Conservation (phyloP, 164 flowering plant genomes). For the Magnolia officinalis region DNA sequence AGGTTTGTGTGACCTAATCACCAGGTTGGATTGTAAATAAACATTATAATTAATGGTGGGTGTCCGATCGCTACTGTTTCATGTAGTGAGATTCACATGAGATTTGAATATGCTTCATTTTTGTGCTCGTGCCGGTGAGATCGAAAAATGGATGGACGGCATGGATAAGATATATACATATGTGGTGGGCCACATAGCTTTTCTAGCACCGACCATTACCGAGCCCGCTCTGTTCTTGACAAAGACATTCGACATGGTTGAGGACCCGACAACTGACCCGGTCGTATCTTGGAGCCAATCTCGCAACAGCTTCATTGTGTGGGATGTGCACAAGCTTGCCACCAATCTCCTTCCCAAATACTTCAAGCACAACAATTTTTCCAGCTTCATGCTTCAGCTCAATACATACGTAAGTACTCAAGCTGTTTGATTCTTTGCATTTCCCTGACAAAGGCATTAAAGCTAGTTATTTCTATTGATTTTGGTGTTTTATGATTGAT, state of each 20-base stretch:
- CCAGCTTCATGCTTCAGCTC: conserved; percentile 75
- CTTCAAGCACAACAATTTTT: conserved; percentile 76
- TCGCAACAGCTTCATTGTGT: conserved; percentile 51
- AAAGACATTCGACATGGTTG: conserved; percentile 73
- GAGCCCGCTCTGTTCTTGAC: conserved; percentile 64
- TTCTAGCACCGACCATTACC: too few species aligned
- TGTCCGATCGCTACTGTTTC: too few species aligned
- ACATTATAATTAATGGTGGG: too few species aligned
- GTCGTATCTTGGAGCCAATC: conserved; percentile 53
- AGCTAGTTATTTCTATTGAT: too few species aligned
- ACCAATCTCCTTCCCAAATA: conserved; percentile 45
- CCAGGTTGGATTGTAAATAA: too few species aligned
- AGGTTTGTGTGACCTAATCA: too few species aligned
- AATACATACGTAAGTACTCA: conserved; percentile 59
- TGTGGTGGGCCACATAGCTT: too few species aligned
- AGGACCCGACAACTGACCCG: conserved; percentile 51
- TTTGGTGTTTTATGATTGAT: neutral
- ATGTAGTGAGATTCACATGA: too few species aligned
- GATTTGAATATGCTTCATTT: too few species aligned
- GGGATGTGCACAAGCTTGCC: conserved; percentile 55
- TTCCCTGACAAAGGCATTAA: neutral
- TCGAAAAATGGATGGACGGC: too few species aligned
- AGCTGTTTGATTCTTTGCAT: neutral
- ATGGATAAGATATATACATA: too few species aligned
- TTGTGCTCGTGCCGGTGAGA: too few species aligned